Evolutionary conservation across 1,139 yeast genomes (phyloP).

Genomic region (Lodderomyces parapsilosis): DNA sequence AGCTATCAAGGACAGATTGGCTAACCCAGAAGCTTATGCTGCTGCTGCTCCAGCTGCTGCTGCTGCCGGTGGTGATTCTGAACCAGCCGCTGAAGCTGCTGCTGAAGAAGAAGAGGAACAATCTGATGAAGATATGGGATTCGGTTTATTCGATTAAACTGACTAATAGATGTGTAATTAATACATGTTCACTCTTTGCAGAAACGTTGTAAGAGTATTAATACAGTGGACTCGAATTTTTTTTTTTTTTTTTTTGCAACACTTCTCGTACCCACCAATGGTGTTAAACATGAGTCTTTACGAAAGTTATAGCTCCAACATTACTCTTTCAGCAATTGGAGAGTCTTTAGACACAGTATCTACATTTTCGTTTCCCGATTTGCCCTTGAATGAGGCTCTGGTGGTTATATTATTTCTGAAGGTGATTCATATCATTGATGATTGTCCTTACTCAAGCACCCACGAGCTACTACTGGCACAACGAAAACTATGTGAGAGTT

Average conservation of each 20-base stretch:
- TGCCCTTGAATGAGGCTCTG: not conserved
- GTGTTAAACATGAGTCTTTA: not conserved
- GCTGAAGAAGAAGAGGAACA: conserved; percentile 73
- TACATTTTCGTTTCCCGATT: not conserved
- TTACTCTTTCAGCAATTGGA: not conserved
- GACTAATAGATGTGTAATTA: conserved; percentile 6
- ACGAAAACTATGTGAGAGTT: not conserved
- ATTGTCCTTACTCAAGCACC: conserved; percentile 7
- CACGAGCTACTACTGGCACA: not conserved
- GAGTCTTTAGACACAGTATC: not conserved
- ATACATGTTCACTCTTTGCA: not conserved
- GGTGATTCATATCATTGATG: conserved; percentile 9
- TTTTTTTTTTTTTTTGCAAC: conserved; percentile 10
- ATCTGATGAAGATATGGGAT: conserved; percentile 88
- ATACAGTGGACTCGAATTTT: not conserved
- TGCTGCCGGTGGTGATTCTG: conserved; percentile 75
- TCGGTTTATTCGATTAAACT: conserved; percentile 96
- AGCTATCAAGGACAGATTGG: conserved; percentile 96
- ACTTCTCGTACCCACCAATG: not conserved
- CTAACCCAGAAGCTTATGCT: conserved; percentile 87
- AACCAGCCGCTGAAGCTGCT: conserved; percentile 60
- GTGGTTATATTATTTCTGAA: conserved; percentile 8
- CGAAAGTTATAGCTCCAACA: conserved; percentile 2
- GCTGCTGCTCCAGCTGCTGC: conserved; percentile 98
- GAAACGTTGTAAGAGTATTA: too few relatives aligned